Evolutionary conservation across 116 monocot species (phyloP).

Genomic region (Papilionanthe hybrid): DNA sequence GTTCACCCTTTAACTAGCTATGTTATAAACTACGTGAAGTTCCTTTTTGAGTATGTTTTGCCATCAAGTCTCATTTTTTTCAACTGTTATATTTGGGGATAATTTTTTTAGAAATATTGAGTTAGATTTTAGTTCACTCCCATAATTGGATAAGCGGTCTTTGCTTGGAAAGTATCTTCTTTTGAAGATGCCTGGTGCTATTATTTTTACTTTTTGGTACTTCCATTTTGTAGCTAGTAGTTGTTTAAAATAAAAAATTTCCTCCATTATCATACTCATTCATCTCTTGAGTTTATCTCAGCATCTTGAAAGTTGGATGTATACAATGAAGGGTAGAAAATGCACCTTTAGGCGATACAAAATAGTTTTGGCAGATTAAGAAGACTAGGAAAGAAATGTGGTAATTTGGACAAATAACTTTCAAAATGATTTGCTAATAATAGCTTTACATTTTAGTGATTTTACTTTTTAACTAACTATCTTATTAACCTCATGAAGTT

Average conservation of each 20-base stretch:
- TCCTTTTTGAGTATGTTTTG: slow-evolving; percentile 76
- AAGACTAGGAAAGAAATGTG: too few relatives aligned
- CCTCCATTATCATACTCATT: background rate
- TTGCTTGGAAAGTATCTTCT: background rate
- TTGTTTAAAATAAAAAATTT: background rate
- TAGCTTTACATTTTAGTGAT: too few relatives aligned
- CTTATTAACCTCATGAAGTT: too few relatives aligned
- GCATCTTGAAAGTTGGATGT: background rate
- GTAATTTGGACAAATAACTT: too few relatives aligned
- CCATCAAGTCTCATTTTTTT: background rate
- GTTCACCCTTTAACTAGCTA: slow-evolving; percentile 90
- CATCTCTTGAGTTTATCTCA: background rate
- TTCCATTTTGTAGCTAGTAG: background rate
- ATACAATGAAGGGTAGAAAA: background rate
- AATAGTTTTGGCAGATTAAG: background rate
- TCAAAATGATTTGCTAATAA: too few relatives aligned
- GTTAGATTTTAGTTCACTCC: background rate
- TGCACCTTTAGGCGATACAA: background rate
- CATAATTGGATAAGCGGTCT: background rate
- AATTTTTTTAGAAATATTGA: background rate
- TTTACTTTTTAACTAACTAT: too few relatives aligned
- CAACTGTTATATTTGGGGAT: background rate
- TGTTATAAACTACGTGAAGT: slow-evolving; percentile 88
- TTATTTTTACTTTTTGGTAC: background rate
- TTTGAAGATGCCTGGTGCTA: background rate